phyloP scores from a whole-genome alignment of 106 monocot species.

The Cymbidium sinense region DNA sequence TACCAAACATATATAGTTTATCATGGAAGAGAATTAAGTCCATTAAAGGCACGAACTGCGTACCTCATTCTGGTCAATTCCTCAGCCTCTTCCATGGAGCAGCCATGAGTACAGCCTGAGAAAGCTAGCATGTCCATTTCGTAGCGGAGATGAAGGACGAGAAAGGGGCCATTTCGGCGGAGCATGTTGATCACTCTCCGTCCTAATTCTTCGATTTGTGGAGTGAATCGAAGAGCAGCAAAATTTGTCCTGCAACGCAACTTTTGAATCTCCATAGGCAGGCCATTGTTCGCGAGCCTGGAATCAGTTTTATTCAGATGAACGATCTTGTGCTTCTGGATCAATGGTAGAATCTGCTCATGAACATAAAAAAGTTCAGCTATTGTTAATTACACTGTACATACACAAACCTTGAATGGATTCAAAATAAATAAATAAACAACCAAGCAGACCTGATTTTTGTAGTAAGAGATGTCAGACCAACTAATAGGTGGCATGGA shows the following conservation, averaged over 20 bases:
- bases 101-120: constrained; percentile 95
- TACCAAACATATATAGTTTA: not conserved
- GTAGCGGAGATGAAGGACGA: constrained; percentile 92
- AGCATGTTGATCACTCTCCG: constrained; percentile 58
- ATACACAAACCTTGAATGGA: not conserved
- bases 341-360: constrained; percentile 79
- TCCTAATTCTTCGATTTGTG: constrained; percentile 86
- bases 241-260: constrained; percentile 82
- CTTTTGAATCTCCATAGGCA: constrained; percentile 79
- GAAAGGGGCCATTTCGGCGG: constrained; percentile 72
- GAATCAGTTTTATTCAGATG: constrained; percentile 89
- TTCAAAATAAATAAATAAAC: not conserved
- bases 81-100: constrained; percentile 56
- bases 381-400: not conserved
- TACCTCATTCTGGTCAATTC: constrained; percentile 88
- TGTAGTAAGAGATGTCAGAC: constrained; percentile 90
- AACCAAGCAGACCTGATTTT: constrained; percentile 35
- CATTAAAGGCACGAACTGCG: not conserved
- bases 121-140: constrained; percentile 99
- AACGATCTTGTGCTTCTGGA: constrained; percentile 71
- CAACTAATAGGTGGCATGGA: constrained; percentile 94
- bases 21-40: too few species aligned
- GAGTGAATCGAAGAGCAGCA: constrained; percentile 64
- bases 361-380: not conserved
- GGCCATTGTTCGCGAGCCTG: constrained; percentile 87